These are phyloP conservation scores for Pisolithus orientalis DNA, from an alignment of 768 basidiomycete genomes.

Conservation along the genomic window DNA sequence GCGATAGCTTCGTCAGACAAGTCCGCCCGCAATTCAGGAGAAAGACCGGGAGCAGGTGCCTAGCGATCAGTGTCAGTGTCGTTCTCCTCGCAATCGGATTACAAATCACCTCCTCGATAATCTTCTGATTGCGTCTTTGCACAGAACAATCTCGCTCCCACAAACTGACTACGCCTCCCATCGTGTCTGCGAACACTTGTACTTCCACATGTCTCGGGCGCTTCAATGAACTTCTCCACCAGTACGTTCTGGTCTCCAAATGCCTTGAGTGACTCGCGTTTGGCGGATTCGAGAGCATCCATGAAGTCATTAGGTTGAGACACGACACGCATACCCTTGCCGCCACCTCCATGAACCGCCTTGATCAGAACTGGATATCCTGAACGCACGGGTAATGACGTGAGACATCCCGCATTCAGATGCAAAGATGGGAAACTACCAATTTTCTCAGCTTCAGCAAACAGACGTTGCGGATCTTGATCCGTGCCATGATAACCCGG, in stretches of 20 bases:
- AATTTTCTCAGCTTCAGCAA: conserved; percentile 62
- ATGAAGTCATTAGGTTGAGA: conserved; percentile 60
- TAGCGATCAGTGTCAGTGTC: conserved; percentile 23
- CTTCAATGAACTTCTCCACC: conserved; percentile 83
- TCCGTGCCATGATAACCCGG: conserved; percentile 89
- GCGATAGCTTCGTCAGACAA: conserved; percentile 84
- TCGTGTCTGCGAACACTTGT: conserved; percentile 84
- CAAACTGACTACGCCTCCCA: conserved; percentile 82
- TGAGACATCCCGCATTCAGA: neutral
- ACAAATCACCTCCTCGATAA: conserved; percentile 70
- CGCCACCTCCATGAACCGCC: conserved; percentile 93
- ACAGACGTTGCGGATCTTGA: conserved; percentile 70
- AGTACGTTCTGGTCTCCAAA: conserved; percentile 86
- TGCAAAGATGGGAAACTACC: conserved; percentile 32
- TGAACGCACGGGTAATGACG: conserved; percentile 15
- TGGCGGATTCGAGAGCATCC: conserved; percentile 79
- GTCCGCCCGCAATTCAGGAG: conserved; percentile 70
- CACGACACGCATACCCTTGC: conserved; percentile 91
- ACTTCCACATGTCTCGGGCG: conserved; percentile 90
- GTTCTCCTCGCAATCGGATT: neutral
- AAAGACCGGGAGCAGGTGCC: conserved; percentile 89
- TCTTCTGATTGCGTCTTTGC: conserved; percentile 91
- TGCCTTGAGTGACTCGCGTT: conserved; percentile 80
- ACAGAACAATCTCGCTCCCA: conserved; percentile 96
- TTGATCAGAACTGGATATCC: conserved; percentile 93